A percentile compares a stretch with the other conserved stretches of the same genome.
phyloP scores from a whole-genome alignment of 164 flowering plant genomes.

The Stephania japonica region DNA sequence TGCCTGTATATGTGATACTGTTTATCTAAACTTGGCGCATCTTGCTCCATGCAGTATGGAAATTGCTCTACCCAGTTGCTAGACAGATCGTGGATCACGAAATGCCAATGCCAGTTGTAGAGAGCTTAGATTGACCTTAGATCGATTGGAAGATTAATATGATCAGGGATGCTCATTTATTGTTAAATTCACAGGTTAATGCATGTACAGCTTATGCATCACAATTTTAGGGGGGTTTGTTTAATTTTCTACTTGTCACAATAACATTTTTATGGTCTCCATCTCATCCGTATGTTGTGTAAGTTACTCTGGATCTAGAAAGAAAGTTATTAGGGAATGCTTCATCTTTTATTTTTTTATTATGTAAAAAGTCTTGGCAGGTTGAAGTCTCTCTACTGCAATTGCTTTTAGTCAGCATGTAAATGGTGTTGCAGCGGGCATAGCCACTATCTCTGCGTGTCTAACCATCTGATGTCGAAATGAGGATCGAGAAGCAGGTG shows the following conservation, averaged over 20 bases:
- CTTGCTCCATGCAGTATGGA: conserved; percentile 58
- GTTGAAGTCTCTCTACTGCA: too few species aligned
- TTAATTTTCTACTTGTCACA: neutral
- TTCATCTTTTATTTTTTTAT: too few species aligned
- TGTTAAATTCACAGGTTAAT: neutral
- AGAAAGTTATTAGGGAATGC: too few species aligned
- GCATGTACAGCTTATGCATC: neutral
- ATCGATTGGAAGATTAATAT: neutral
- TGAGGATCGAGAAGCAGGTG: neutral
- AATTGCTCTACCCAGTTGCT: conserved; percentile 50
- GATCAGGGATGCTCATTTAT: neutral
- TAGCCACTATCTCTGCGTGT: too few species aligned
- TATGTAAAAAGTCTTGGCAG: too few species aligned
- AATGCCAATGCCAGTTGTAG: conserved; percentile 20
- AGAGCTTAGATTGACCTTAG: conserved; percentile 9
- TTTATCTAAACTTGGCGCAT: neutral
- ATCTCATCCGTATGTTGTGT: neutral
- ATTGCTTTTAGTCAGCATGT: too few species aligned
- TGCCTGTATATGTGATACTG: neutral
- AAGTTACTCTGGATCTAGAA: neutral
- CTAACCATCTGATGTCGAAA: conserved; percentile 2
- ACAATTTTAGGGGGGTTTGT: neutral
- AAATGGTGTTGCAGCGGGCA: too few species aligned
- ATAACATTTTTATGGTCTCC: neutral
- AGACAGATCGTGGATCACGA: conserved; percentile 42